Conservation (phyloP, 768 basidiomycete species). For the Collybia mongolica region DNA sequence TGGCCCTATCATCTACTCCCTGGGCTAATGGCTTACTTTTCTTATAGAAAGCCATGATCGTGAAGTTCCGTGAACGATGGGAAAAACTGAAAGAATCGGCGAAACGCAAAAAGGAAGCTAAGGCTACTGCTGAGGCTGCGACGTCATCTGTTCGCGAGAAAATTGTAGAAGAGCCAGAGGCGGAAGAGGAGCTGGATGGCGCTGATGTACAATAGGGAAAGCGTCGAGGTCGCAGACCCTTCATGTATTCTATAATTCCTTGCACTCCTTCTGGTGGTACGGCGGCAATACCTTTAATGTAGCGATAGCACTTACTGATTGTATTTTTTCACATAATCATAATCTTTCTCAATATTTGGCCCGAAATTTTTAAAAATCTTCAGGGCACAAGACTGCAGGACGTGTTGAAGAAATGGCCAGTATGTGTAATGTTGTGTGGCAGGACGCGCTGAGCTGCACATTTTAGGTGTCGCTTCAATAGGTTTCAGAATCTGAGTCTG, state of each 20-base stretch:
- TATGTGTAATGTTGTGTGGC: too few relatives aligned
- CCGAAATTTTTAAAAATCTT: too few relatives aligned
- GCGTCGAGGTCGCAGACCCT: not conserved
- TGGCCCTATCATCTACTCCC: not conserved
- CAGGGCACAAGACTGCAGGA: too few relatives aligned
- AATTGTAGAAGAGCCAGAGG: conserved; percentile 74
- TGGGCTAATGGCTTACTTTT: conserved; percentile 12
- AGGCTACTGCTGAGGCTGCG: conserved; percentile 48
- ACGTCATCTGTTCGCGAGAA: conserved; percentile 53
- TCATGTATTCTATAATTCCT: not conserved
- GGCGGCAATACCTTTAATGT: not conserved
- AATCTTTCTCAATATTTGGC: not conserved
- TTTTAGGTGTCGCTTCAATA: too few relatives aligned
- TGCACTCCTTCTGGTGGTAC: not conserved
- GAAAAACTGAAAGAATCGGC: conserved; percentile 88
- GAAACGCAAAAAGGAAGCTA: conserved; percentile 81
- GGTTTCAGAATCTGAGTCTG: too few relatives aligned
- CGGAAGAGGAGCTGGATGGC: conserved; percentile 46
- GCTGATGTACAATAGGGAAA: conserved; percentile 16
- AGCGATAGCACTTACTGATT: not conserved
- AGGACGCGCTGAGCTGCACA: too few relatives aligned
- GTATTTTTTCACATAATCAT: not conserved
- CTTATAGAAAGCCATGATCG: conserved; percentile 76
- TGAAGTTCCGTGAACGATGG: conserved; percentile 84
- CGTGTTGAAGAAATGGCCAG: too few relatives aligned